Percentiles rank a stretch among this genome's conserved stretches.
phyloP scores from a whole-genome alignment of 169 alveolate species.

The Eimeria falciformis region DNA sequence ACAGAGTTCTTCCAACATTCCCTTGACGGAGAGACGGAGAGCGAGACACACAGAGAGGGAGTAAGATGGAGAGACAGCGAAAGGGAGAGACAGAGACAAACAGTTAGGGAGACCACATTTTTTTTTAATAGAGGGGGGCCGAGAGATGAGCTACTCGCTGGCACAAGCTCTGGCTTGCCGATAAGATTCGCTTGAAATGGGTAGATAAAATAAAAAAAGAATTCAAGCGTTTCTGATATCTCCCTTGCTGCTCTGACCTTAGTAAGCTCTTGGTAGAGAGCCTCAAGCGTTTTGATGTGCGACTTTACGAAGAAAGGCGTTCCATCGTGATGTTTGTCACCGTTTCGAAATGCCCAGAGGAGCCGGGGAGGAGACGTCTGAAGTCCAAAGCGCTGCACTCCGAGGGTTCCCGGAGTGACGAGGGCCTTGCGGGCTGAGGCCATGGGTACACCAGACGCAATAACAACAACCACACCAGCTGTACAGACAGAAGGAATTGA shows the following conservation, averaged over 20 bases:
- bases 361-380: slow-evolving; percentile 89
- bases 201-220: too few relatives aligned
- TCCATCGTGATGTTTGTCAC: slow-evolving; percentile 93
- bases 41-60: background rate
- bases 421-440: slow-evolving; percentile 77
- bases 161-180: too few relatives aligned
- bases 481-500: too few relatives aligned
- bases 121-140: too few relatives aligned
- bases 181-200: too few relatives aligned
- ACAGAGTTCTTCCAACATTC: too few relatives aligned
- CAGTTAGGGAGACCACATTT: too few relatives aligned
- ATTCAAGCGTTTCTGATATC: background rate
- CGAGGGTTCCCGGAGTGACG: slow-evolving; percentile 86
- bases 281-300: slow-evolving; percentile 84
- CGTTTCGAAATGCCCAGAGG: slow-evolving; percentile 93
- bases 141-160: too few relatives aligned
- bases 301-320: slow-evolving; percentile 88
- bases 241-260: slow-evolving; percentile 79
- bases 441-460: too few relatives aligned
- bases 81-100: too few relatives aligned
- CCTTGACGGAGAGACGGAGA: background rate
- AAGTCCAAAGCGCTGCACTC: slow-evolving; percentile 89
- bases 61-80: too few relatives aligned
- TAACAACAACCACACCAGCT: background rate
- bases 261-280: slow-evolving; percentile 86